Percentiles rank a stretch among this genome's conserved stretches.
Evolutionary conservation across 2,329 filamentous ascomycete genomes (phyloP).

Genomic region (Beauveria sp.): DNA sequence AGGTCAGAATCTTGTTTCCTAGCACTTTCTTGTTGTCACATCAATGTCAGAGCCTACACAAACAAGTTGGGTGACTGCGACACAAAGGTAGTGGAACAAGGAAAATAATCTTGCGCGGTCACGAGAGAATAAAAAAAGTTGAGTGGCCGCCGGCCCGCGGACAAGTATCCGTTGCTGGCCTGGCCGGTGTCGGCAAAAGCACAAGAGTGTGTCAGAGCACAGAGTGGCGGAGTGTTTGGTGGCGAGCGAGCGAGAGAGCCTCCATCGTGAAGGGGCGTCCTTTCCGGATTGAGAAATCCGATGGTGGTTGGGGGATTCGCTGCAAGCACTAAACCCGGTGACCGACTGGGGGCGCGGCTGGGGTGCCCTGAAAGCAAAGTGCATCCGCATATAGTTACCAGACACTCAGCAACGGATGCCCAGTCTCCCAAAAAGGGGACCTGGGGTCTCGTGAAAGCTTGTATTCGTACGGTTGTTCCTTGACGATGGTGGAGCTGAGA

Average conservation of each 20-base stretch:
- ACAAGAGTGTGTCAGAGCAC: background rate
- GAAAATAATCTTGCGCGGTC: background rate
- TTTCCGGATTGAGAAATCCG: slow-evolving; percentile 14
- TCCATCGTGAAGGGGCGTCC: slow-evolving; percentile 13
- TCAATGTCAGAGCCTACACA: too few relatives aligned
- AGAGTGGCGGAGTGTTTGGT: background rate
- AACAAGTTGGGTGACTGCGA: background rate
- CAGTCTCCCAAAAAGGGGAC: background rate
- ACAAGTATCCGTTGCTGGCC: background rate
- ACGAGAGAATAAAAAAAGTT: background rate
- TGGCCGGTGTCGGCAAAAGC: background rate
- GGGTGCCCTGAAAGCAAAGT: background rate
- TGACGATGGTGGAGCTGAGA: background rate
- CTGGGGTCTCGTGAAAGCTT: background rate
- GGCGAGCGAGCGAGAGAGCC: slow-evolving; percentile 2
- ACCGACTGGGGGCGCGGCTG: background rate
- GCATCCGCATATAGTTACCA: background rate
- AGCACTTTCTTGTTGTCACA: too few relatives aligned
- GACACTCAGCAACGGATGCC: background rate
- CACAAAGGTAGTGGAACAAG: background rate
- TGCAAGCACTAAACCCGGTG: background rate
- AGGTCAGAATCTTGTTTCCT: background rate
- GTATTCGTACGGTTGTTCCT: background rate
- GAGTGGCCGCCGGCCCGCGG: background rate
- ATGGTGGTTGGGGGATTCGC: slow-evolving; percentile 8